A percentile compares a stretch with the other conserved stretches of the same genome.
These are phyloP conservation scores for Microcera coccophila DNA, from an alignment of 2,329 filamentous ascomycete genomes.

Conservation along the genomic window DNA sequence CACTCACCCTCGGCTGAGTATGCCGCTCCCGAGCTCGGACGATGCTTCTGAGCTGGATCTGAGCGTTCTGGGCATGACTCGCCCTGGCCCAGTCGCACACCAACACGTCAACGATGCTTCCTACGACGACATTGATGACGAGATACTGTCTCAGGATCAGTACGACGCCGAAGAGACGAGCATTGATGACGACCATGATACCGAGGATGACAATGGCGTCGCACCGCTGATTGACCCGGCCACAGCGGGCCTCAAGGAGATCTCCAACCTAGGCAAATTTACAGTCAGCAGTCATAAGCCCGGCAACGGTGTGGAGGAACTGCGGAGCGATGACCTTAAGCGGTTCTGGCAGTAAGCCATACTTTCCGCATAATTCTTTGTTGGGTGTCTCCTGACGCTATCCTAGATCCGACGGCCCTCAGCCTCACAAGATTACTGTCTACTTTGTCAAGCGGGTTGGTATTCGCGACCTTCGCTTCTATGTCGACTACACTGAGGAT, in stretches of 20 bases:
- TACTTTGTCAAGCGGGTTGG: conserved; percentile 82
- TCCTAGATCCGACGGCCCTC: conserved; percentile 71
- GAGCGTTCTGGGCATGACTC: conserved; percentile 35
- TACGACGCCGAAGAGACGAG: conserved; percentile 32
- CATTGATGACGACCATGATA: conserved; percentile 33
- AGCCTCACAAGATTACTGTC: conserved; percentile 77
- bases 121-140: conserved; percentile 22
- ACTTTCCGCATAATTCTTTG: background rate
- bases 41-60: conserved; percentile 37
- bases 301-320: conserved; percentile 71
- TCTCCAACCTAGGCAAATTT: conserved; percentile 78
- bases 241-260: conserved; percentile 66
- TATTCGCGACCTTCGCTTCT: conserved; percentile 74
- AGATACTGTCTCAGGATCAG: conserved; percentile 28
- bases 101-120: conserved; percentile 31
- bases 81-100: conserved; percentile 22
- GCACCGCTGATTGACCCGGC: conserved; percentile 50
- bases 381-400: background rate
- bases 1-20: conserved; percentile 33
- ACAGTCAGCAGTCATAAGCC: conserved; percentile 80
- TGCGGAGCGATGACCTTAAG: conserved; percentile 67
- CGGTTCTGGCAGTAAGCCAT: conserved; percentile 71
- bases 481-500: conserved; percentile 86
- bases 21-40: conserved; percentile 34
- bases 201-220: conserved; percentile 36